A percentile compares a stretch with the other conserved stretches of the same genome.
Evolutionary conservation across 495 filamentous ascomycete species (phyloP).

Genomic region (Neurospora sp.): DNA sequence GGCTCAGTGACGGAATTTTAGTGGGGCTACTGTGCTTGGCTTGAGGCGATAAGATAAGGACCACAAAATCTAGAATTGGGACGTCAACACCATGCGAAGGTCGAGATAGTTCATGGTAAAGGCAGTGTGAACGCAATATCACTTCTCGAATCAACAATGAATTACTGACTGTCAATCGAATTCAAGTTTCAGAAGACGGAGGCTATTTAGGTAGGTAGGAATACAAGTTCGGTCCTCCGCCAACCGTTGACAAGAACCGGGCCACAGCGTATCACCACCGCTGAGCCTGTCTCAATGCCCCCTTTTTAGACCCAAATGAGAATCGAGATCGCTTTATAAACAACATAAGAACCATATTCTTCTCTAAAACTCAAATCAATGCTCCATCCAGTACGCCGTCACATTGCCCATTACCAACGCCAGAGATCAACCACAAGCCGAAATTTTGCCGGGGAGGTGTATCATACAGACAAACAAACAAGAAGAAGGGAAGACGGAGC

Average conservation of each 20-base stretch:
- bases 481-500: conserved; percentile 4
- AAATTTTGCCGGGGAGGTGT: conserved; percentile 20
- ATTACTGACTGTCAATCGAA: background rate
- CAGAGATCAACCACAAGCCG: conserved; percentile 17
- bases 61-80: background rate
- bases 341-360: conserved; percentile 6
- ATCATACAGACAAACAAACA: conserved; percentile 25
- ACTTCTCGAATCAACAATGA: background rate
- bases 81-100: background rate
- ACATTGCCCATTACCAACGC: conserved; percentile 23
- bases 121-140: background rate
- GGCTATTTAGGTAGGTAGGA: background rate
- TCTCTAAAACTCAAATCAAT: conserved; percentile 10
- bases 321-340: conserved; percentile 12
- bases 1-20: conserved; percentile 8
- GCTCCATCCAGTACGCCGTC: conserved; percentile 16
- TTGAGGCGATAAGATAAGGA: background rate
- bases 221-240: background rate
- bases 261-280: background rate
- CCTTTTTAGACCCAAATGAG: conserved; percentile 12
- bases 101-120: no score
- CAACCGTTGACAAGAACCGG: background rate
- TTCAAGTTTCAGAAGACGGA: background rate
- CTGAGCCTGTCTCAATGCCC: background rate
- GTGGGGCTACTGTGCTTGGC: conserved; percentile 10